Conservation (phyloP, 805 yeast genomes). For the Candida maesae region DNA sequence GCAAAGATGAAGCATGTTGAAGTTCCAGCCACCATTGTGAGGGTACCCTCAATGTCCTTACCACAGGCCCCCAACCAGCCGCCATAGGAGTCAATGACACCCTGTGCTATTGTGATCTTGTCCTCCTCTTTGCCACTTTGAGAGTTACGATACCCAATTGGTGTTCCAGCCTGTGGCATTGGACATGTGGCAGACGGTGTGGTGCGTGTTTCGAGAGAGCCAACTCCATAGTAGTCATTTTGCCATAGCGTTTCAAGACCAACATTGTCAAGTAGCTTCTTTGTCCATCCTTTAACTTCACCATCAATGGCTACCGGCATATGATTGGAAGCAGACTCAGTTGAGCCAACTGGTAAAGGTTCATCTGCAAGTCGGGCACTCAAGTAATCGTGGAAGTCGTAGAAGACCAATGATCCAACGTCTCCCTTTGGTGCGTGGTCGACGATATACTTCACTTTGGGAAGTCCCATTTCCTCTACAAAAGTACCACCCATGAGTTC, state of each 20-base stretch:
- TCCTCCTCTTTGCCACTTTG: no score
- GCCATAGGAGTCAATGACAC: constrained; percentile 59
- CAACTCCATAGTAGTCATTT: constrained; percentile 28
- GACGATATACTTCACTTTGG: constrained; percentile 43
- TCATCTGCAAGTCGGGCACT: constrained; percentile 28
- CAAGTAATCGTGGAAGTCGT: constrained; percentile 49
- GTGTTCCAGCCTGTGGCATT: constrained; percentile 32
- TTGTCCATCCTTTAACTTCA: constrained; percentile 52
- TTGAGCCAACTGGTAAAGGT: no score
- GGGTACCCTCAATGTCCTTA: constrained; percentile 18
- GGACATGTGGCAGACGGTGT: neutral
- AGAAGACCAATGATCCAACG: constrained; percentile 33
- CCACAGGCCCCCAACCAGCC: constrained; percentile 45
- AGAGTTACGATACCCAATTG: constrained; percentile 21
- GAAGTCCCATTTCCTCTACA: constrained; percentile 56
- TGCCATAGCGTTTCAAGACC: constrained; percentile 19
- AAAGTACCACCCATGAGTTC: constrained; percentile 40
- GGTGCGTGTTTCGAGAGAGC: constrained; percentile 27
- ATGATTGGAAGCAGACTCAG: no score
- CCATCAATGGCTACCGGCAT: constrained; percentile 50
- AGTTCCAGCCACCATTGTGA: constrained; percentile 59
- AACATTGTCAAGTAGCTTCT: constrained; percentile 22
- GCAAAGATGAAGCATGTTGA: constrained; percentile 51
- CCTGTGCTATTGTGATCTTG: constrained; percentile 33
- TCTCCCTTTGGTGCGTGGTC: constrained; percentile 23